Percentiles rank a stretch among this genome's conserved stretches.
Evolutionary conservation across 345 rosid genomes (phyloP).

Genomic region (Eucalyptus decipiens): DNA sequence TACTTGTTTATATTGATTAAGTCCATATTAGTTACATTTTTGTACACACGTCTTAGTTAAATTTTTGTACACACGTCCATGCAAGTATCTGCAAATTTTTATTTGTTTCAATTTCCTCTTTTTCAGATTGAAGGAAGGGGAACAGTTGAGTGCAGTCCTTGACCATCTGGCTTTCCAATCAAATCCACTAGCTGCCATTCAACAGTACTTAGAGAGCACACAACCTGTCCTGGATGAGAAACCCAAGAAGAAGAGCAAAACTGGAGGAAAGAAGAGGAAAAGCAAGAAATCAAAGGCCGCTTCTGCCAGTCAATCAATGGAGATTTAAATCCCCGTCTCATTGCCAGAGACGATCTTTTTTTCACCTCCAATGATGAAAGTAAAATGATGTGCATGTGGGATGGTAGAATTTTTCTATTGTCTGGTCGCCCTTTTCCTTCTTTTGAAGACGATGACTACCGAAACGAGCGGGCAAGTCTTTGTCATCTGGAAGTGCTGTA

Average conservation of each 20-base stretch:
- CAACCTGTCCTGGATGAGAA: slow-evolving; percentile 19
- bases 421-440: neutral
- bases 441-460: neutral
- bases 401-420: neutral
- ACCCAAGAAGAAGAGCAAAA: slow-evolving; percentile 34
- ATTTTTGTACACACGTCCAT: too few species aligned
- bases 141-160: too few species aligned
- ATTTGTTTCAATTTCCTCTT: too few species aligned
- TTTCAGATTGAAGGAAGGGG: too few species aligned
- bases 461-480: neutral
- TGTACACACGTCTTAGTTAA: too few species aligned
- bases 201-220: too few species aligned
- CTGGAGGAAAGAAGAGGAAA: slow-evolving; percentile 15
- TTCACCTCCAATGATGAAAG: neutral
- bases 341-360: neutral
- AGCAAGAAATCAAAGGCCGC: slow-evolving; percentile 16
- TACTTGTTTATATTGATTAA: too few species aligned
- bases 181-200: too few species aligned
- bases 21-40: too few species aligned
- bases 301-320: slow-evolving; percentile 22
- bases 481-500: neutral
- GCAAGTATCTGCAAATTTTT: too few species aligned
- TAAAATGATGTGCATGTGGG: neutral
- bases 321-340: neutral
- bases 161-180: too few species aligned